phyloP scores from a whole-genome alignment of 176 grass and related monocot species.

The Poa pratensis region DNA sequence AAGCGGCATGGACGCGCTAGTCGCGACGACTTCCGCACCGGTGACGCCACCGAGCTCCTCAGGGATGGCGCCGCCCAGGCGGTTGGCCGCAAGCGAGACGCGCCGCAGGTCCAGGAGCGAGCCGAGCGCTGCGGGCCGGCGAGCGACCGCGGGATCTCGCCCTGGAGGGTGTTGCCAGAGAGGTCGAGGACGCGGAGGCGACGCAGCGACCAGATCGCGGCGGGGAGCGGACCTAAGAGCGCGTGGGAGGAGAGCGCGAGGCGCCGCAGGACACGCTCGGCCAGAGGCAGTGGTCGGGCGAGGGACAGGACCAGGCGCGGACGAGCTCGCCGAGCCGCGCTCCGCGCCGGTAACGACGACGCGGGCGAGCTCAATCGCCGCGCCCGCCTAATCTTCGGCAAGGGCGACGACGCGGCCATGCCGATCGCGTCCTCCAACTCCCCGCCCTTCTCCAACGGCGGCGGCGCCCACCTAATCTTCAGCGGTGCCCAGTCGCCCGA shows the following conservation, averaged over 20 bases:
- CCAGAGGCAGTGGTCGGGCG: slow-evolving; percentile 69
- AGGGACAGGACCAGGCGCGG: slow-evolving; percentile 45
- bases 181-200: slow-evolving; percentile 62
- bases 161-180: slow-evolving; percentile 65
- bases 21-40: too few relatives aligned
- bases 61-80: slow-evolving; percentile 77
- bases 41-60: slow-evolving; percentile 53
- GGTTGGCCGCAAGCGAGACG: slow-evolving; percentile 75
- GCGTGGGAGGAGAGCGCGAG: slow-evolving; percentile 52
- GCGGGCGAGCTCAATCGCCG: too few relatives aligned
- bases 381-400: too few relatives aligned
- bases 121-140: slow-evolving; percentile 51
- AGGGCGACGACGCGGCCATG: too few relatives aligned
- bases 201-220: slow-evolving; percentile 58
- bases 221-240: slow-evolving; percentile 55
- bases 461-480: too few relatives aligned
- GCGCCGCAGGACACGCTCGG: slow-evolving; percentile 67
- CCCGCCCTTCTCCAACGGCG: too few relatives aligned
- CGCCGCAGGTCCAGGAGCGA: slow-evolving; percentile 52
- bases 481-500: too few relatives aligned
- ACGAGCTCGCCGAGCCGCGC: slow-evolving; percentile 63
- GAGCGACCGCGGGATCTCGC: slow-evolving; percentile 70
- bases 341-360: too few relatives aligned
- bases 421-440: too few relatives aligned
- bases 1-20: too few relatives aligned